These are phyloP conservation scores for Leishmania aethiopica DNA, from an alignment of 208 protist species.

Conservation along the genomic window DNA sequence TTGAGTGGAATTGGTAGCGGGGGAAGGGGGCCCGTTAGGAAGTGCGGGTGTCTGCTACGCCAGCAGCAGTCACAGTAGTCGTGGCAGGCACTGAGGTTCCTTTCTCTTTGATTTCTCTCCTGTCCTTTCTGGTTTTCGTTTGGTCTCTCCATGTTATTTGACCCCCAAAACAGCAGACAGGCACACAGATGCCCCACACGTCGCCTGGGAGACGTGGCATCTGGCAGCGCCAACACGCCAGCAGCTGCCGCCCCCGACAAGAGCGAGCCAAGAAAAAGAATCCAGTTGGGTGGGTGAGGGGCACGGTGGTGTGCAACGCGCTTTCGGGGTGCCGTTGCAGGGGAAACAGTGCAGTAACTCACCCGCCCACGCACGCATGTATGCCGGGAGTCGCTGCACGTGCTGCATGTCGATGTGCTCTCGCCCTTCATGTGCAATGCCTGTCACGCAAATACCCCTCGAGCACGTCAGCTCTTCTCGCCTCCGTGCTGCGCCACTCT, in stretches of 20 bases:
- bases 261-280: too few species aligned
- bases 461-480: too few species aligned
- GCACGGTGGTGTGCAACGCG: not conserved
- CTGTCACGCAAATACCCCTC: too few species aligned
- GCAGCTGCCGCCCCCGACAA: not conserved
- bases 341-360: not conserved
- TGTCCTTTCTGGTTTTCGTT: conserved; percentile 10
- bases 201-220: not conserved
- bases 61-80: not conserved
- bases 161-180: conserved; percentile 11
- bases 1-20: not conserved
- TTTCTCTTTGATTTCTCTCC: not conserved
- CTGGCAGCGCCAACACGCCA: not conserved
- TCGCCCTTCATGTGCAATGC: not conserved
- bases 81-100: not conserved
- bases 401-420: not conserved
- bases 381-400: not conserved
- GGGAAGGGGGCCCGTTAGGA: not conserved
- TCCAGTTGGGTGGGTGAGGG: not conserved
- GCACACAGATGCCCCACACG: not conserved
- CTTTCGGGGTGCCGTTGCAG: not conserved
- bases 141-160: conserved; percentile 12
- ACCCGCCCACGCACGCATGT: not conserved
- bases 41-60: not conserved
- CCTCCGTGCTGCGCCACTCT: too few species aligned